Base-by-base conservation (phyloP, 164 flowering plant species). In the Hamamelis virginiana region DNA sequence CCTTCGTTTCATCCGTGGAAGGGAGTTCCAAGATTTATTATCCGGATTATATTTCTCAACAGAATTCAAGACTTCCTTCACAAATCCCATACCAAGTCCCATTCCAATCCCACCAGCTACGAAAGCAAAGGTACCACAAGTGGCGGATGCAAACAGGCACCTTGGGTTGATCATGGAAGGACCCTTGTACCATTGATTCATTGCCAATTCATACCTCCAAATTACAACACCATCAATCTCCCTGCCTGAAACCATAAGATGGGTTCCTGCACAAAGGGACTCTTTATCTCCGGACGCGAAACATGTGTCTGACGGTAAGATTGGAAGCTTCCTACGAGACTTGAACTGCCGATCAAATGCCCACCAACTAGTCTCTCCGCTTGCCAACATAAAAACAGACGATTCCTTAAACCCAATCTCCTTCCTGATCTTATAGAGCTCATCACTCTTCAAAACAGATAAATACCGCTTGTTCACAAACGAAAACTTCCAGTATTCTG, bases 91-190 rank as follows among this genome's bases (percentile, higher is more conserved):
- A 0, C 73, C 81, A 48, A 53, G 26, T 10, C 71, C 79, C 22
- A 69, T 65, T 0, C 73, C 81, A 48, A 81, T 75, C 26, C 98
- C 98, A 19, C 98, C 98, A 0, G 97, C 95, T 1, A 91, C 90
- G 74, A 70, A 85, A 12, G 93, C 97, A 51, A 64, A 73, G 22
- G 67, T 28, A 1, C 94, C 94, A 43, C 87, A 84, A 4, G 74
- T 80, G 10, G 92, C 95, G 9, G 97, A 91, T 0, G 92, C 98
- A 75, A 91, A 93, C 67, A 91, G 66, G 72, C 94, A 88, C 69
- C 97, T 77, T 0, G 94, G 89, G 15, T 53, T 75, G 38, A 72
- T 78, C 98, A 93, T 93, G 1, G 83, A 62, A 45, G 88, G 92
- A 43, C 94, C 91, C 62, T 75, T 80, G 57, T 16, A 77, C 98